Evolutionary conservation across 2,329 filamentous ascomycete species (phyloP).

Genomic region (Aspergillus chevalieri): DNA sequence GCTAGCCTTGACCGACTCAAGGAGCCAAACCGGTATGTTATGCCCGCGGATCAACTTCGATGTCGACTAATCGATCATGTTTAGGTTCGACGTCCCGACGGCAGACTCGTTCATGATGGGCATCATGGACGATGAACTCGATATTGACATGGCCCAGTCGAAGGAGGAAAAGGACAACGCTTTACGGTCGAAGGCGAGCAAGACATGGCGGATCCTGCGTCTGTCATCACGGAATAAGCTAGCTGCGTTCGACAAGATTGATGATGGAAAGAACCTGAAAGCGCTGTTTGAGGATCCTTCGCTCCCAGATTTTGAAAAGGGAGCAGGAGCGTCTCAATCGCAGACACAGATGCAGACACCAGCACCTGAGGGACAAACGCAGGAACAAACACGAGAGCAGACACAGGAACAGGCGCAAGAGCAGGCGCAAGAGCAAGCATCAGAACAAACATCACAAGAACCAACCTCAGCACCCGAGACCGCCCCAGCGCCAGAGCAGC

Average conservation of each 20-base stretch:
- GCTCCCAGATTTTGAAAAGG: conserved; percentile 6
- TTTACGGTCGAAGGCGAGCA: conserved; percentile 72
- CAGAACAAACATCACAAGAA: no score
- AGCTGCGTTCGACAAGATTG: conserved; percentile 76
- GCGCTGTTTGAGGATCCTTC: conserved; percentile 39
- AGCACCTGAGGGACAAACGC: conserved; percentile 8
- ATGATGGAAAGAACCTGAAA: conserved; percentile 67
- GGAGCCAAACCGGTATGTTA: conserved; percentile 47
- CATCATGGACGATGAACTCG: conserved; percentile 74
- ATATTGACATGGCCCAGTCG: conserved; percentile 72
- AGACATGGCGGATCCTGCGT: conserved; percentile 82
- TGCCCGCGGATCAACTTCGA: neutral
- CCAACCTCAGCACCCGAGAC: no score
- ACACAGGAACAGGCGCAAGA: conserved; percentile 2
- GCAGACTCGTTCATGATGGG: conserved; percentile 64
- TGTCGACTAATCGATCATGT: conserved; percentile 8
- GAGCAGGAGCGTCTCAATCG: conserved; percentile 12
- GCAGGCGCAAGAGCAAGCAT: no score
- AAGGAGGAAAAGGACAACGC: conserved; percentile 54
- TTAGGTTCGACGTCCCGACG: conserved; percentile 61
- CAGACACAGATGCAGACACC: neutral
- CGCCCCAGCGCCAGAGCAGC: conserved; percentile 12
- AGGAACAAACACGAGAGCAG: conserved; percentile 4
- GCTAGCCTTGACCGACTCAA: conserved; percentile 65
- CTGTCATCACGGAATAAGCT: conserved; percentile 70